phyloP scores from a whole-genome alignment of 2,329 filamentous ascomycete species.

The Colletotrichum chrysophilum region DNA sequence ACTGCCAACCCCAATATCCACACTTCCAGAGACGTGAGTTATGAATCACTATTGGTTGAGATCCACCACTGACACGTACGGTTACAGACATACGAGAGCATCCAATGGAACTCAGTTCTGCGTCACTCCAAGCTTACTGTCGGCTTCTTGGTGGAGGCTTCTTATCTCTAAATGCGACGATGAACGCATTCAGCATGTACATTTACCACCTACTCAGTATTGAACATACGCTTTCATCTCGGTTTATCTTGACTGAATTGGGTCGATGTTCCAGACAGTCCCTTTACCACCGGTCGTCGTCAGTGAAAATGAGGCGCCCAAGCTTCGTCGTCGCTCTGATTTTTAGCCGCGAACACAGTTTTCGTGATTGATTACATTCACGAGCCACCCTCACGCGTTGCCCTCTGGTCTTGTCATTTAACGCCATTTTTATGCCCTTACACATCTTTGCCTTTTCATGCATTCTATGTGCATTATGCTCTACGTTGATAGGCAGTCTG shows the following conservation, averaged over 20 bases:
- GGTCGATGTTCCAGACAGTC: neutral
- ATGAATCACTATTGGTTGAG: neutral
- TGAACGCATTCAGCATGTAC: neutral
- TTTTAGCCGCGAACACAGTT: no score
- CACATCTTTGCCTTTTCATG: neutral
- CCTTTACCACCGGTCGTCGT: neutral
- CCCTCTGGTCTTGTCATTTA: neutral
- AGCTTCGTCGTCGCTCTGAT: no score
- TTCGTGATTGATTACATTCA: no score
- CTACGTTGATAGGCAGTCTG: neutral
- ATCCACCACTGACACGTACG: neutral
- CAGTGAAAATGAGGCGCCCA: neutral
- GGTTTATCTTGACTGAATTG: neutral
- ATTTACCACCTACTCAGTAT: neutral
- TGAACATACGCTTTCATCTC: neutral
- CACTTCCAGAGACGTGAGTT: slow-evolving; percentile 32
- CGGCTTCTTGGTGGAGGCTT: slow-evolving; percentile 38
- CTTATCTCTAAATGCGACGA: neutral
- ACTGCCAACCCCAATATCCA: slow-evolving; percentile 37
- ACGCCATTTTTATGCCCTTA: rapidly evolving
- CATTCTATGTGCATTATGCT: neutral
- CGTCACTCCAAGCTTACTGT: slow-evolving; percentile 35
- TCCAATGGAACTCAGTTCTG: slow-evolving; percentile 25
- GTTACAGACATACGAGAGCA: slow-evolving; percentile 28
- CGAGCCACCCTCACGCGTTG: neutral